A percentile compares a stretch with the other conserved stretches of the same genome.
phyloP scores from a whole-genome alignment of 176 grass and related monocot species.

The Phoenix roebelenii region DNA sequence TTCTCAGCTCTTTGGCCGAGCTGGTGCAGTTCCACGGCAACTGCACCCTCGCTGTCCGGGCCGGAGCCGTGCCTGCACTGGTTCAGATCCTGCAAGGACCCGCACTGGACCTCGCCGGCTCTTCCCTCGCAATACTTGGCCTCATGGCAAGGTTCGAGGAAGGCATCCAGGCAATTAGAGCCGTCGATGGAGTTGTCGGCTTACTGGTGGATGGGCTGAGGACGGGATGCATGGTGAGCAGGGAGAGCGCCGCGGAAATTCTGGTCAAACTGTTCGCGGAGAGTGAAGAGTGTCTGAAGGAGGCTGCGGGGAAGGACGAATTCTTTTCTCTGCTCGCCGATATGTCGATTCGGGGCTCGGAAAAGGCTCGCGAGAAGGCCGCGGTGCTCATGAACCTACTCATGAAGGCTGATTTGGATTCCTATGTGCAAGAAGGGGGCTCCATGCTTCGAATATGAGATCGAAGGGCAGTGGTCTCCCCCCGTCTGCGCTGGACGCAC shows the following conservation, averaged over 20 bases:
- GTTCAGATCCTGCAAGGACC: too few species aligned
- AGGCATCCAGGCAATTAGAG: constrained; percentile 6
- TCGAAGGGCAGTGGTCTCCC: too few species aligned
- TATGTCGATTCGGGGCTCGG: not conserved
- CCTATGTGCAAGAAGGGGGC: not conserved
- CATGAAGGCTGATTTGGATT: constrained; percentile 1
- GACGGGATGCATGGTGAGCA: not conserved
- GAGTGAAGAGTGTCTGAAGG: not conserved
- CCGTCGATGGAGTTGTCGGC: not conserved
- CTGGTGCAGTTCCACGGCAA: constrained; percentile 6
- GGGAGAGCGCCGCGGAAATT: constrained; percentile 12
- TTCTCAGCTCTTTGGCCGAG: constrained; percentile 13
- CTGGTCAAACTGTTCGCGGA: constrained; percentile 9
- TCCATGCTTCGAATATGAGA: too few species aligned
- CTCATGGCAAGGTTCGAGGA: constrained; percentile 17
- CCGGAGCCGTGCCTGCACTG: constrained; percentile 3
- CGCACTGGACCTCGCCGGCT: too few species aligned
- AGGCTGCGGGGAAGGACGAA: not conserved
- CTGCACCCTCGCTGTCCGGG: constrained; percentile 7
- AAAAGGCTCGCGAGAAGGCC: constrained; percentile 8
- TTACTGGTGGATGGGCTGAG: not conserved
- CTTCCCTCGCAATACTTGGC: too few species aligned
- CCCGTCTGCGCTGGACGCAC: too few species aligned
- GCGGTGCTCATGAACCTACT: constrained; percentile 8
- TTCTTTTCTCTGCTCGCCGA: not conserved